Base-by-base conservation (phyloP, 768 basidiomycete genomes). In the Pisolithus orientalis region DNA sequence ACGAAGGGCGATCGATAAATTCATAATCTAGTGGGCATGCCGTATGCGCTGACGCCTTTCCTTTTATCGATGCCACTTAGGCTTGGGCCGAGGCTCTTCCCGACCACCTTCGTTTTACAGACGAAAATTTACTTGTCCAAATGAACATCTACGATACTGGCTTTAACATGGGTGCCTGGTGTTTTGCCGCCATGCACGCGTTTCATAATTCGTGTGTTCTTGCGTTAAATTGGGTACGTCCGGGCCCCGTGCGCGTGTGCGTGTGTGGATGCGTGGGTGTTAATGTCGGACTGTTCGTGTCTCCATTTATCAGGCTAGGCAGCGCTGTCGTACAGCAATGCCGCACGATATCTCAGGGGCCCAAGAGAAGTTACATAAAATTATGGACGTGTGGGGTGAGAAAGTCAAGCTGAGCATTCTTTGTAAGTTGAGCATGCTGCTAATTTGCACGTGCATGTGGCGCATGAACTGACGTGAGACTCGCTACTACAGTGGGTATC, bases 101-200 rank as follows among this genome's bases (percentile, higher is more conserved):
- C 10, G 79, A 83, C 39, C 78, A 84, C 60, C 78, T 92, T 43
- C 79, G 76, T 7, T 90, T 87, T 61, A 83, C 78, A 24, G 81
- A 85, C 44, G 79, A 85, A 59, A 89, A 77, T 62, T 66, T 90
- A 17, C 72, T 75, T 56, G 79, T 83, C 17, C 87, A 91, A 58
- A 71, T 82, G 56, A 78, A 81, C 16, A 87, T 88, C 80, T 85
- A 90, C 58, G 87, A 88, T 62, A 90, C 88, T 21, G 80, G 79
- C 59, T 84, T 85, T 14, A 89, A 87, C 59, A 78, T 78, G 28
- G 85, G 88, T 44, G 85, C 87, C 9, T 91, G 89, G 90, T 87
- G 84, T 59, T 92, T 80, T 69, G 86, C 80, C 57, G 75, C 75
- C 62, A 85, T 89, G 74, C 88, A 92, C 64, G 73, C 81, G 43